Evolutionary conservation across 495 filamentous ascomycete genomes (phyloP).

Genomic region (Aspergillus coremiiformis): DNA sequence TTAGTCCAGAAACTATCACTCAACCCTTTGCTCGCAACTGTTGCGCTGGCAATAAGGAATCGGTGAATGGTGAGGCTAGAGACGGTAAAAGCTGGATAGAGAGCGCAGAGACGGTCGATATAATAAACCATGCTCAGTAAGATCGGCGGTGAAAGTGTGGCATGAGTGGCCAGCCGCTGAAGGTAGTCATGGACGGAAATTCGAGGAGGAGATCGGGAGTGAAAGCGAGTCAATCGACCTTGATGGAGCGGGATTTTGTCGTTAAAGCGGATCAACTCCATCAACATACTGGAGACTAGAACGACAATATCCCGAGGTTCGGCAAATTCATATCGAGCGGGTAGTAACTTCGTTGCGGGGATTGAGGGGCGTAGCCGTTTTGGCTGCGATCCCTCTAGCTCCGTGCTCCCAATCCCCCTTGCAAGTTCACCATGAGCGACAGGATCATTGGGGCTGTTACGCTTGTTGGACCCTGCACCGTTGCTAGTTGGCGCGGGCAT

Average conservation of each 20-base stretch:
- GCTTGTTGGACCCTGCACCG: constrained; percentile 33
- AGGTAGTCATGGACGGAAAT: constrained; percentile 93
- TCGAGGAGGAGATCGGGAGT: constrained; percentile 87
- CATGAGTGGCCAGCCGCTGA: constrained; percentile 84
- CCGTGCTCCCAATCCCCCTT: constrained; percentile 38
- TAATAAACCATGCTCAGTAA: constrained; percentile 99
- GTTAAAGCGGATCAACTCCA: constrained; percentile 88
- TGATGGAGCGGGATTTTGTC: constrained; percentile 79
- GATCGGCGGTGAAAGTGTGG: constrained; percentile 85
- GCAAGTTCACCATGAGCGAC: constrained; percentile 31
- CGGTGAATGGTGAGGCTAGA: constrained; percentile 93
- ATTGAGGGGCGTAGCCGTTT: constrained; percentile 49
- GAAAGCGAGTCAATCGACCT: constrained; percentile 83
- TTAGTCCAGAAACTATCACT: constrained; percentile 98
- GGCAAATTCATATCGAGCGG: constrained; percentile 68
- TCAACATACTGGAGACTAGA: constrained; percentile 89
- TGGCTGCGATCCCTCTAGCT: constrained; percentile 43
- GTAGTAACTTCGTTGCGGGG: constrained; percentile 61
- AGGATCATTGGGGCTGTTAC: constrained; percentile 31
- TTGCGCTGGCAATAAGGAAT: constrained; percentile 91
- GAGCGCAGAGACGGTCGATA: constrained; percentile 87
- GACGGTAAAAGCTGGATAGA: constrained; percentile 91
- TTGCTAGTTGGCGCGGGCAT: constrained; percentile 30
- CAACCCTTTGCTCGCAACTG: constrained; percentile 90
- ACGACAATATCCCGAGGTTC: constrained; percentile 76